Evolutionary conservation across 345 rosid genomes (phyloP).

Genomic region (Reutealis trisperma): DNA sequence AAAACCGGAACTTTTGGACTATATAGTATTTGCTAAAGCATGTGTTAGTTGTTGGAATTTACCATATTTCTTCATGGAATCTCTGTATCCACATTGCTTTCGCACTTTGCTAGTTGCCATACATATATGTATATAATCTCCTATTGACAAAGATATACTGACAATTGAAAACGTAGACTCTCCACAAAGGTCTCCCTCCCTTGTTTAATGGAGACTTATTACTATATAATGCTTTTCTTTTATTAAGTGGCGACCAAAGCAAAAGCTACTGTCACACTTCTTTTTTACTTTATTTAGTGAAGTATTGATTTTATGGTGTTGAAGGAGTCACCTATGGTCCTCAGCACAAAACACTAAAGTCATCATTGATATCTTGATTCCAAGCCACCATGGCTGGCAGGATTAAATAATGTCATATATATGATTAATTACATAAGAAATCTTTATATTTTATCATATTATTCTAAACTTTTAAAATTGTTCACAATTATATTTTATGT

Average conservation of each 20-base stretch:
- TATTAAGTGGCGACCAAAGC: not conserved
- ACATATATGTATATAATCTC: not conserved
- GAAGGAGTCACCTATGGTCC: no score
- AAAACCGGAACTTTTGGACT: not conserved
- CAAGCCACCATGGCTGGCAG: no score
- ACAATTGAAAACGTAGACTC: not conserved
- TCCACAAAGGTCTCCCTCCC: not conserved
- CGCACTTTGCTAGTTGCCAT: not conserved
- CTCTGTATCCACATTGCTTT: not conserved
- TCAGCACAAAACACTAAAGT: no score
- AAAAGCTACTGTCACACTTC: not conserved
- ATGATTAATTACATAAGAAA: no score
- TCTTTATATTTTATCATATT: no score
- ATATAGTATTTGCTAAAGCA: not conserved
- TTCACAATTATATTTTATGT: no score
- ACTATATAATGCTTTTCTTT: not conserved
- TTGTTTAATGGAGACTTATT: not conserved
- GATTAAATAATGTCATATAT: no score
- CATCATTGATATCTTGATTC: no score
- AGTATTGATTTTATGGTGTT: no score
- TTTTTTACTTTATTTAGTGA: not conserved
- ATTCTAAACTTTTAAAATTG: no score
- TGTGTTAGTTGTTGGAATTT: not conserved
- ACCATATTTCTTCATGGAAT: not conserved
- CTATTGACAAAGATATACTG: not conserved